A percentile compares a stretch with the other conserved stretches of the same genome.
Evolutionary conservation across 2,329 filamentous ascomycete species (phyloP).

Genomic region (Verticillium zaregamsianum): DNA sequence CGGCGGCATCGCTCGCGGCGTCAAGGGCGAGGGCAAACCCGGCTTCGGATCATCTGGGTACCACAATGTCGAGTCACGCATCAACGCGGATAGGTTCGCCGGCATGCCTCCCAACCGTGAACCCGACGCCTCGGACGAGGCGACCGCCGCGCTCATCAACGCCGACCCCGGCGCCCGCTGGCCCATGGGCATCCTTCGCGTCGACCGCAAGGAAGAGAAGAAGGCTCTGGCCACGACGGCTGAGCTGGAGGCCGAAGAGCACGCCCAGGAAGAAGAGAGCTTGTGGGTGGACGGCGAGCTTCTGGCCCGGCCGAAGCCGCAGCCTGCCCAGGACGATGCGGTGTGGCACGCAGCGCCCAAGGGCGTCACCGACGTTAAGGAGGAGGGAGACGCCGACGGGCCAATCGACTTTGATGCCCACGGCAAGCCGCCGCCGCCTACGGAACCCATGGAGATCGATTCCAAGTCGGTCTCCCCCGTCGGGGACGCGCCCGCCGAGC

Average conservation of each 20-base stretch:
- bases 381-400: conserved; percentile 31
- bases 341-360: conserved; percentile 39
- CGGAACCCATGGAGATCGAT: conserved; percentile 18
- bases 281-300: conserved; percentile 38
- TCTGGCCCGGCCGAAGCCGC: conserved; percentile 19
- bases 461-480: background rate
- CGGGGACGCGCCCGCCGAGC: conserved; percentile 12
- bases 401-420: conserved; percentile 37
- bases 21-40: conserved; percentile 30
- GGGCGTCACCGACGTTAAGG: conserved; percentile 36
- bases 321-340: conserved; percentile 25
- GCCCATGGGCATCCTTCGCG: conserved; percentile 53
- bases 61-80: conserved; percentile 37
- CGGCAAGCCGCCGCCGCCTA: conserved; percentile 15
- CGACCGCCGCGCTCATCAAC: conserved; percentile 14
- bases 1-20: conserved; percentile 19
- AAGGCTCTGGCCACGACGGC: conserved; percentile 52
- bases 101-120: conserved; percentile 27
- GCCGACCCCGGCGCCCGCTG: conserved; percentile 25
- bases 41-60: conserved; percentile 32
- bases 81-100: conserved; percentile 55
- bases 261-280: conserved; percentile 40
- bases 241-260: conserved; percentile 52
- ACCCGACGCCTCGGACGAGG: conserved; percentile 16
- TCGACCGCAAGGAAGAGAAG: conserved; percentile 50